phyloP scores from a whole-genome alignment of 495 filamentous ascomycete genomes.

The Podospora didyma region DNA sequence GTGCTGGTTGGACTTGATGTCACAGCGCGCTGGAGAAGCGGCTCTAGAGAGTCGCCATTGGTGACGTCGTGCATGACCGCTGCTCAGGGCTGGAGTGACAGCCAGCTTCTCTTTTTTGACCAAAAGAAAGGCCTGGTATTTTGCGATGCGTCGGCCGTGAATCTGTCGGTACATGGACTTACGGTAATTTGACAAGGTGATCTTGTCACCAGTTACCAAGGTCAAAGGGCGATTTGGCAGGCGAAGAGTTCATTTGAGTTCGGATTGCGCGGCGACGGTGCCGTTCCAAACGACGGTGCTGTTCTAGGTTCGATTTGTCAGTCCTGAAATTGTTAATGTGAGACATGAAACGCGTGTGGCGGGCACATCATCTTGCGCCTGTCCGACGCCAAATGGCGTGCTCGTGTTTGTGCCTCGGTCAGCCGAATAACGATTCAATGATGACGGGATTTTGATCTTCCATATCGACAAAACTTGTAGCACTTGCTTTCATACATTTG shows the following conservation, averaged over 20 bases:
- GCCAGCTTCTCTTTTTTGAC: not conserved
- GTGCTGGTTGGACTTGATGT: not conserved
- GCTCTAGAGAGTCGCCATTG: not conserved
- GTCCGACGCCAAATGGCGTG: slow-evolving; percentile 6
- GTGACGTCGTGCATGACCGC: not conserved
- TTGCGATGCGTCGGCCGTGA: no score
- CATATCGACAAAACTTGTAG: no score
- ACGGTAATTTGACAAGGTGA: no score
- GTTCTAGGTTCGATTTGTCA: not conserved
- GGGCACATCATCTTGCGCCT: slow-evolving; percentile 13
- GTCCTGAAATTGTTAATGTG: not conserved
- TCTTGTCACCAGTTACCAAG: no score
- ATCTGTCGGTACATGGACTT: no score
- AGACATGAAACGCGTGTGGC: not conserved
- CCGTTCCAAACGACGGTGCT: not conserved
- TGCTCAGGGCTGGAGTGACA: not conserved
- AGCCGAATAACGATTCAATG: no score
- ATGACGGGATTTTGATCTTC: no score
- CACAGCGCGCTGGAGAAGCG: not conserved
- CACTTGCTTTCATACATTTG: no score
- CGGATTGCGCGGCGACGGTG: not conserved
- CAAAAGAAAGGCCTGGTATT: no score
- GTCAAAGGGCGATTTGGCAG: no score
- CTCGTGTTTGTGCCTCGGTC: not conserved
- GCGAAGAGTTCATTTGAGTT: no score